Percentiles rank a stretch among this genome's conserved stretches.
phyloP scores from a whole-genome alignment of 2,329 filamentous ascomycete genomes.

The Emmonsiellopsis sp. region DNA sequence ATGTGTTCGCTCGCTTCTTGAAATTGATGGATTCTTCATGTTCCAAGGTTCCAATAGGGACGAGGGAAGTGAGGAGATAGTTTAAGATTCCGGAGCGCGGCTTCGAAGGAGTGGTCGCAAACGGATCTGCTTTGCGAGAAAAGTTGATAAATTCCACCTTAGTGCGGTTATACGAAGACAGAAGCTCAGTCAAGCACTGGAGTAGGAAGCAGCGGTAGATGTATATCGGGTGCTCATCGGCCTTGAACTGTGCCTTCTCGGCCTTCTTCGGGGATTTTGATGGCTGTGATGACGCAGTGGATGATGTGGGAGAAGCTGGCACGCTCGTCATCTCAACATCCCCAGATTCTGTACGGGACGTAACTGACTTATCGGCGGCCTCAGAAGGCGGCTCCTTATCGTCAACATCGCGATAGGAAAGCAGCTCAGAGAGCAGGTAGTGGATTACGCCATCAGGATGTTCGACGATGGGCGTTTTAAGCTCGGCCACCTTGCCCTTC shows the following conservation, averaged over 20 bases:
- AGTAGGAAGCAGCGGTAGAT: constrained; percentile 93
- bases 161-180: constrained; percentile 83
- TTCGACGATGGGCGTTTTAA: constrained; percentile 76
- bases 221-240: constrained; percentile 90
- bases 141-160: constrained; percentile 99
- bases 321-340: constrained; percentile 44
- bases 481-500: constrained; percentile 52
- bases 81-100: constrained; percentile 87
- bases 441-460: constrained; percentile 92
- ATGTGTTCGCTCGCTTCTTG: constrained; percentile 80
- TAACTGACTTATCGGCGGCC: constrained; percentile 5
- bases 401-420: constrained; percentile 86
- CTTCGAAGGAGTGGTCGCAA: constrained; percentile 82
- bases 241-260: constrained; percentile 70
- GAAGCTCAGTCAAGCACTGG: constrained; percentile 79
- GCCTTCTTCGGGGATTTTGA: constrained; percentile 44
- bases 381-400: constrained; percentile 54
- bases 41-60: constrained; percentile 55
- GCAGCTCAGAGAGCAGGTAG: constrained; percentile 82
- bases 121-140: constrained; percentile 78
- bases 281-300: constrained; percentile 16
- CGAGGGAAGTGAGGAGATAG: constrained; percentile 76
- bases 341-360: constrained; percentile 23
- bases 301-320: constrained; percentile 25
- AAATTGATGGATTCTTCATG: constrained; percentile 64